A percentile compares a stretch with the other conserved stretches of the same genome.
Conservation (phyloP, 225 moss, liverwort and hornwort genomes). For the Marchantia polymorpha region DNA sequence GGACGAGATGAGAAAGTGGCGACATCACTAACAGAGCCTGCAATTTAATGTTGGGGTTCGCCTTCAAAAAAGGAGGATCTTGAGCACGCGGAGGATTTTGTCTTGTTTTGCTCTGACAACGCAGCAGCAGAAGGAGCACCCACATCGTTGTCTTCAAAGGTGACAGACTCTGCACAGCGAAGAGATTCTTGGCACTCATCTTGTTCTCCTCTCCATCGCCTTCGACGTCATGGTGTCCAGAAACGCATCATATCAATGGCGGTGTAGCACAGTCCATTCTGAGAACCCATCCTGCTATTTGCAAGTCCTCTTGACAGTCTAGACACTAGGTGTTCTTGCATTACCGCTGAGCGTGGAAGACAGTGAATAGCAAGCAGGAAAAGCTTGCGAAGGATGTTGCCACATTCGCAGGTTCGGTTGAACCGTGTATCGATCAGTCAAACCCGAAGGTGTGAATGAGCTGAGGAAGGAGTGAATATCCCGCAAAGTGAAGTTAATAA, state of each 20-base stretch:
- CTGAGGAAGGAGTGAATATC: not conserved
- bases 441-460: not conserved
- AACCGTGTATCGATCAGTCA: not conserved
- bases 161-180: too few species aligned
- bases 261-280: not conserved
- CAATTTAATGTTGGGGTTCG: too few species aligned
- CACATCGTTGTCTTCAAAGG: not conserved
- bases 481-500: not conserved
- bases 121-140: not conserved
- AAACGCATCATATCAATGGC: not conserved
- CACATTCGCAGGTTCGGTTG: too few species aligned
- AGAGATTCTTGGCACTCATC: constrained; percentile 5
- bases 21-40: too few species aligned
- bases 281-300: not conserved
- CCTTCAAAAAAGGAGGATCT: too few species aligned
- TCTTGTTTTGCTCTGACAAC: not conserved
- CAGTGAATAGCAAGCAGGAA: too few species aligned
- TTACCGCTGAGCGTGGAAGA: not conserved
- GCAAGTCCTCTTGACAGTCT: not conserved
- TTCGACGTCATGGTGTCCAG: not conserved
- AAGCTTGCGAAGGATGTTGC: too few species aligned
- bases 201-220: not conserved
- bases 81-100: too few species aligned
- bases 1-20: too few species aligned
- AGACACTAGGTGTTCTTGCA: not conserved